Evolutionary conservation across 257 asterid genomes (phyloP).

Genomic region (Gynochthodes officinalis): DNA sequence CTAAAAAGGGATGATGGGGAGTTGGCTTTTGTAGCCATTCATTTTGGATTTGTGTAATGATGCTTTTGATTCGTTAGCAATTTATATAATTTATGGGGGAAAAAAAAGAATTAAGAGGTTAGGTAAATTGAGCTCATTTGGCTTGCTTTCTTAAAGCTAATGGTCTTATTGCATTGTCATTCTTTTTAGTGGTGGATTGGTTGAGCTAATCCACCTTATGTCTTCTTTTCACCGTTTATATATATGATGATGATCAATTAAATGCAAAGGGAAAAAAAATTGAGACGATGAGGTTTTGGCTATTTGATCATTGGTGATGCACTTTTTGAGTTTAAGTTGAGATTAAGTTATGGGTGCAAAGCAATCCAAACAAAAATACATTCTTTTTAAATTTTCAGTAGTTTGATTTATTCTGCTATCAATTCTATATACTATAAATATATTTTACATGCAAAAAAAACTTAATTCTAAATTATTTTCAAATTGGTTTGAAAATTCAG

Average conservation of each 20-base stretch:
- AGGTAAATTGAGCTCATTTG: slow-evolving; percentile 6
- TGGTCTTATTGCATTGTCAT: background rate
- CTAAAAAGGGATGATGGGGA: slow-evolving; percentile 1
- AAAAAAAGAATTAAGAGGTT: background rate
- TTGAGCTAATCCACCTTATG: slow-evolving; percentile 21
- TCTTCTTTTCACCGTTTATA: slow-evolving; percentile 1
- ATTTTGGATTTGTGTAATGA: slow-evolving; percentile 14
- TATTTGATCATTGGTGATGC: slow-evolving; percentile 8
- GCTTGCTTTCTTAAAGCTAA: background rate
- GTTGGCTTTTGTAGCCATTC: slow-evolving; percentile 15
- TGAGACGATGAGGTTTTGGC: background rate
- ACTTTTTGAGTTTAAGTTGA: slow-evolving; percentile 3
- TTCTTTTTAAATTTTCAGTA: background rate
- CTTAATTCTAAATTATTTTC: no score
- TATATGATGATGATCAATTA: background rate
- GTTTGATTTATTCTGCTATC: no score
- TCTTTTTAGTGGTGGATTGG: background rate
- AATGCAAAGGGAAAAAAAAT: background rate
- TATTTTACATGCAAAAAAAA: no score
- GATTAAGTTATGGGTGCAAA: no score
- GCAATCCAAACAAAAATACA: background rate
- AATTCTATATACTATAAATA: no score
- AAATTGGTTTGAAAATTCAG: no score
- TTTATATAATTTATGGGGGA: background rate
- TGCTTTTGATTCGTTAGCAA: slow-evolving; percentile 7